Base-by-base conservation (phyloP, 805 yeast genomes). In the Metschnikowia santaceciliae region DNA sequence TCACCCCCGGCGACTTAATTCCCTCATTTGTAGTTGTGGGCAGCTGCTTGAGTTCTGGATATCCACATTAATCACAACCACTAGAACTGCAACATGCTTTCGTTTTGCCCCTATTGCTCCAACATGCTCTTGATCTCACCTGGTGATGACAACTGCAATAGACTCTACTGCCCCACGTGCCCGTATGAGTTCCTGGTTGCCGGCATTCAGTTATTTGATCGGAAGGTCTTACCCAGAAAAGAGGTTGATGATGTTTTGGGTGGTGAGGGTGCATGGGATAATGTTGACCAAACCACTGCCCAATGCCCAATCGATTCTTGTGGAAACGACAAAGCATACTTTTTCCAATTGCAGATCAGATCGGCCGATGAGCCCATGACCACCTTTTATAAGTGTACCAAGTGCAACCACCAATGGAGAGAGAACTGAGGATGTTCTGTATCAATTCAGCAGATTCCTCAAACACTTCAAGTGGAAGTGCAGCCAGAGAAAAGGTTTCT, bases 311-410 rank as follows among this genome's bases (percentile, higher is more conserved):
- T 82, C 41, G 96, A 89, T 51, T 64, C 75, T 2, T 94, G 99
- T 74, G 96, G 89, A 38, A 84, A 86, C 57, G 87, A 82, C 58
- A 89, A 90, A 69, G 99, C 99, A 0, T 94, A 94, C 70, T 94
- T 89, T 76, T 94, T 91, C 79, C 98, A 94, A 71, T 75, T 94
- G 53, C 99, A 94, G 69, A 94, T 94, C 63, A 79, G 99, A 70
- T 88, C 96, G 54, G 99, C 99, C 1, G 99, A 94, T 78, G 99
- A 94, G 74, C 99, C 99, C 22, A 94, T 94, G 98, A 94, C 99
- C 0, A 92, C 98, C 2, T 94, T 94, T 67, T 92, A 89, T 69
- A 90, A 92, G 69, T 94, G 99, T 74, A 90, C 90, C 35, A 85
- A 82, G 55, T 94, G 99, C 75, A 88, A 89, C 46, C 80, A 90